Base-by-base conservation (phyloP, 352 stramenopile species). In the Pythium periplocum region DNA sequence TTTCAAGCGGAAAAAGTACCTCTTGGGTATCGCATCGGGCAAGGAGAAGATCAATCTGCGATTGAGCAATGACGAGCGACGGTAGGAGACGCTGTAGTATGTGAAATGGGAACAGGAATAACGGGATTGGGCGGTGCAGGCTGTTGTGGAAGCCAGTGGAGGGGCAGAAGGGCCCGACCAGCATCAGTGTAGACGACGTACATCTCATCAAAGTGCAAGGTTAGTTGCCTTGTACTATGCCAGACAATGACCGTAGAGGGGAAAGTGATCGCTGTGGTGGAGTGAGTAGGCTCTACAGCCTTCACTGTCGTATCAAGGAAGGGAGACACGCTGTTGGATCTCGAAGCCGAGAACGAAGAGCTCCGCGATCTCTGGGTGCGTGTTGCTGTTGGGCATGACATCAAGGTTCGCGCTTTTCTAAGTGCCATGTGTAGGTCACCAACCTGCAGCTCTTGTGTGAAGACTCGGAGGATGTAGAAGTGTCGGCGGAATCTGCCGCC, bases 1-100 rank as follows among this genome's bases (percentile, higher is more conserved):
- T 35, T 91, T 93, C 55, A 80, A 75, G 63, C 70, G 80, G 39
- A 91, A 90, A 56, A 93, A 89, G 61, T 83, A 73, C 35, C 54
- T 89, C 41, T 67, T 93, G 26, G 80, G 83, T 4, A 61, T 93
- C 46, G 72, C 48, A 32, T 76, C 83, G 2, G 78, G 80, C 12
- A 70, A 71, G 17, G 83, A 93, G 54, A 68, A 72, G 51, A 74
- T 93, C 30, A 62, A 75, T 32, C 47, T 93, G 30, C 73, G 78
- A 6, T 73, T 93, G 31, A 82, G 77, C 47, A 59, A 66, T 2
- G 75, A 90, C 51, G 76, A 82, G 55, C 66, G 84, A 45, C 83
- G 64, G 81, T 87, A 35, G 0, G 17, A 26, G 17, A 26, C 17
- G 17, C 17, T 26, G 17, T 26, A 26, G 17, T 26, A 26, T 26